Percentiles rank a stretch among this genome's conserved stretches.
These are phyloP conservation scores for Cymbidium sinense DNA, from an alignment of 106 monocot species.

Conservation along the genomic window DNA sequence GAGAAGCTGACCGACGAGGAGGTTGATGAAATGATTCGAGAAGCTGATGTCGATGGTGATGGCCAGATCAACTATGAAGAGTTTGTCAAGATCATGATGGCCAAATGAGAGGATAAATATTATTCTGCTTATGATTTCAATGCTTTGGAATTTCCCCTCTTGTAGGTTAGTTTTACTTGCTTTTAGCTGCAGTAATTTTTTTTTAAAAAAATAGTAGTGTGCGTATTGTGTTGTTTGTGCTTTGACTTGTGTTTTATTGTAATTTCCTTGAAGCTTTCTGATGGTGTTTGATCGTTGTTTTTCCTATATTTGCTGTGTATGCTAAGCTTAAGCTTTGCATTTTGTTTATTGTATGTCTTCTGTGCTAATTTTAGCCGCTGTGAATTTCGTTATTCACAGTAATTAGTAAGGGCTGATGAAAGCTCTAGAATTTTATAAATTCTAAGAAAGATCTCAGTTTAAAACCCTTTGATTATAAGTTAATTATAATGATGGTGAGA, in stretches of 20 bases:
- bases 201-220: too few species aligned
- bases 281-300: neutral
- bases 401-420: too few species aligned
- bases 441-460: too few species aligned
- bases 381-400: too few species aligned
- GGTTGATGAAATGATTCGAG: slow-evolving; percentile 46
- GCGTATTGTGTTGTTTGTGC: neutral
- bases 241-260: neutral
- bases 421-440: too few species aligned
- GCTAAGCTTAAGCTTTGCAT: too few species aligned
- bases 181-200: neutral
- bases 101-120: slow-evolving; percentile 31
- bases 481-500: too few species aligned
- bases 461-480: too few species aligned
- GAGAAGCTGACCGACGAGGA: slow-evolving; percentile 51
- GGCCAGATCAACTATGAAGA: slow-evolving; percentile 60
- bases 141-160: neutral
- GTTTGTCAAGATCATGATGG: slow-evolving; percentile 64
- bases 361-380: too few species aligned
- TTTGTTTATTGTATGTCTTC: too few species aligned
- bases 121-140: neutral
- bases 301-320: too few species aligned
- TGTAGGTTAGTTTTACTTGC: neutral
- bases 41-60: slow-evolving; percentile 47
- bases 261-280: neutral